Conservation (phyloP, 1,284 basidiomycete genomes). For the Leucoagaricus sp. region DNA sequence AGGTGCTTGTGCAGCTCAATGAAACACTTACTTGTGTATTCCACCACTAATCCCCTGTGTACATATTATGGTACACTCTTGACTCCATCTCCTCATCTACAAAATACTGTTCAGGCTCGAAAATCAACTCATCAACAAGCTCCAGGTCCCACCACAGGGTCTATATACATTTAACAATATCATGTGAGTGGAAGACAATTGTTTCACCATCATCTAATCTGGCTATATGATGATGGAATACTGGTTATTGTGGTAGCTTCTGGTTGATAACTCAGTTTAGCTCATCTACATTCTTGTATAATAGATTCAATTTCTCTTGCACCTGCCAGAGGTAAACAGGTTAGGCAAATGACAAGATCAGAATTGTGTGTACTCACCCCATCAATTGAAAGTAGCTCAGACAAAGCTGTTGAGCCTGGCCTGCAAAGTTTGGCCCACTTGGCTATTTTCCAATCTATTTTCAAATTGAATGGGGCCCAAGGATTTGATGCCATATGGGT, state of each 20-base stretch:
- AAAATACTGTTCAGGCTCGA: slow-evolving; percentile 12
- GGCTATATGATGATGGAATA: slow-evolving; percentile 24
- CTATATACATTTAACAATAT: slow-evolving; percentile 26
- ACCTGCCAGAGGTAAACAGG: slow-evolving; percentile 16
- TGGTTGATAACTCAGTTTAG: slow-evolving; percentile 26
- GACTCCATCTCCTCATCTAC: neutral
- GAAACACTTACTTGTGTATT: slow-evolving; percentile 19
- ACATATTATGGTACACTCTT: slow-evolving; percentile 21
- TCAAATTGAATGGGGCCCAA: slow-evolving; percentile 18
- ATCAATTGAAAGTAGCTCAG: neutral
- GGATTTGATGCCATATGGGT: neutral
- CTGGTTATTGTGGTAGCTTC: slow-evolving; percentile 22
- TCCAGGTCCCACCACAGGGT: slow-evolving; percentile 24
- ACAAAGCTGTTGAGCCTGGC: slow-evolving; percentile 18
- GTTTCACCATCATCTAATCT: slow-evolving; percentile 23
- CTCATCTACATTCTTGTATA: slow-evolving; percentile 21
- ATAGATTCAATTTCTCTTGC: slow-evolving; percentile 19
- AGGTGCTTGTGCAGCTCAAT: too few species aligned
- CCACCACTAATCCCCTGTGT: slow-evolving; percentile 29
- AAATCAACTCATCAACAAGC: slow-evolving; percentile 18
- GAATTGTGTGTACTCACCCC: neutral
- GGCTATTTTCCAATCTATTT: slow-evolving; percentile 23
- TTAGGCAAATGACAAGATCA: neutral
- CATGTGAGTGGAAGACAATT: slow-evolving; percentile 28
- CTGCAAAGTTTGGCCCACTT: slow-evolving; percentile 23